phyloP scores from a whole-genome alignment of 2,329 filamentous ascomycete genomes.

The Graphiopsis chlorocephala region DNA sequence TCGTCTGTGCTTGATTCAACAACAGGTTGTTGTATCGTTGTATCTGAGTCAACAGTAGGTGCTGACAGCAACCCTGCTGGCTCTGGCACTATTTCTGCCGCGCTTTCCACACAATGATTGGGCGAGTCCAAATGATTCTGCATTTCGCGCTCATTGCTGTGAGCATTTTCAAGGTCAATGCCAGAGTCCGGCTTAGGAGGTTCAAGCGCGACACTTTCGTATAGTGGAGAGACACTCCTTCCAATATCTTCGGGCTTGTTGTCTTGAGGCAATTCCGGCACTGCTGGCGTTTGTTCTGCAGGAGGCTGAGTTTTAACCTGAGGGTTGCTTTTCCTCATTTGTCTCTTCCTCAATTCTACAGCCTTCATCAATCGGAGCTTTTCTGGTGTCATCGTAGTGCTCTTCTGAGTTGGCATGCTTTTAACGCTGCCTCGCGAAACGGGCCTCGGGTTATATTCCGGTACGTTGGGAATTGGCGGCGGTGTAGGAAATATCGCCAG shows the following conservation, averaged over 20 bases:
- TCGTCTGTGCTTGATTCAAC: neutral
- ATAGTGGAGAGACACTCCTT: neutral
- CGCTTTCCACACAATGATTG: neutral
- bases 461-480: constrained; percentile 36
- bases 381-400: constrained; percentile 68
- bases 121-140: neutral
- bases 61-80: neutral
- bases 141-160: neutral
- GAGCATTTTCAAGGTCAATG: constrained; percentile 47
- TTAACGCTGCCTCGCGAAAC: constrained; percentile 37
- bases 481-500: constrained; percentile 17
- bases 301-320: constrained; percentile 12
- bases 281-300: constrained; percentile 20
- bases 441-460: constrained; percentile 34
- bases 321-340: constrained; percentile 48
- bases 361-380: constrained; percentile 93
- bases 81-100: neutral
- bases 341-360: constrained; percentile 82
- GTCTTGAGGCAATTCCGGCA: neutral
- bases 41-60: neutral
- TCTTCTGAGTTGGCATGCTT: constrained; percentile 43
- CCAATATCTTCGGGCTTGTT: neutral
- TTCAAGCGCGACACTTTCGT: neutral
- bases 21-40: neutral
- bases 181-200: constrained; percentile 54